Evolutionary conservation across 805 yeast genomes (phyloP), one percentile per base, ranked within the genome.

Genomic region (Wickerhamomyces chaumierensis): DNA sequence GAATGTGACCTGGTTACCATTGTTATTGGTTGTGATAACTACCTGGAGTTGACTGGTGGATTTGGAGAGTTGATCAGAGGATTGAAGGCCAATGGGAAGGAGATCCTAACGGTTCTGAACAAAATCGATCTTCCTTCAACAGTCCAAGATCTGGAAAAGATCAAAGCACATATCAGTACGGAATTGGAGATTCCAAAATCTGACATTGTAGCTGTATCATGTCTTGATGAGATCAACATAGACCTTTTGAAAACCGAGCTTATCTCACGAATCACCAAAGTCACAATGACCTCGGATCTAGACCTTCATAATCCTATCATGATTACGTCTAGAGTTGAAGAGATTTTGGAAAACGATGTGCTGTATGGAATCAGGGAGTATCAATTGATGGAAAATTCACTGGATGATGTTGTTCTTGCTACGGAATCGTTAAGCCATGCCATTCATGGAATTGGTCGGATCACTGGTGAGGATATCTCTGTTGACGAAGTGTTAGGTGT

Each of bases 401-500:
- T 64, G 15, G 73, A 73, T 33, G 96, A 88, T 47, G 75, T 86
- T 2, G 90, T 85, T 0, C 56, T 86, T 31, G 94, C 95, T 0
- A 64, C 84, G 1, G 95, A 90, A 42, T 78, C 81, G 39, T 63
- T 92, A 31, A 70, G 71, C 36, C 70, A 70, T 36, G 77, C 95
- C 1, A 76, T 81, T 16, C 86, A 81, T 13, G 96, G 96, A 0
- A 81, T 92, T 31, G 96, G 96, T 0, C 83, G 79, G 51, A 82
- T 92, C 19, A 88, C 96, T 0, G 98, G 97, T 1, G 82, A 83
- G 31, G 73, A 85, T 0, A 75, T 90, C 13, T 95, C 94, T 0
- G 69, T 88, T 0, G 96, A 92, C 48, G 97, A 92, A 52, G 77
- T 92, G 1, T 63, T 92, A 5, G 96, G 92, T 1, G 90, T 84